These are phyloP conservation scores for Alternaria ventricosa DNA, from an alignment of 2,329 filamentous ascomycete genomes.

Conservation along the genomic window DNA sequence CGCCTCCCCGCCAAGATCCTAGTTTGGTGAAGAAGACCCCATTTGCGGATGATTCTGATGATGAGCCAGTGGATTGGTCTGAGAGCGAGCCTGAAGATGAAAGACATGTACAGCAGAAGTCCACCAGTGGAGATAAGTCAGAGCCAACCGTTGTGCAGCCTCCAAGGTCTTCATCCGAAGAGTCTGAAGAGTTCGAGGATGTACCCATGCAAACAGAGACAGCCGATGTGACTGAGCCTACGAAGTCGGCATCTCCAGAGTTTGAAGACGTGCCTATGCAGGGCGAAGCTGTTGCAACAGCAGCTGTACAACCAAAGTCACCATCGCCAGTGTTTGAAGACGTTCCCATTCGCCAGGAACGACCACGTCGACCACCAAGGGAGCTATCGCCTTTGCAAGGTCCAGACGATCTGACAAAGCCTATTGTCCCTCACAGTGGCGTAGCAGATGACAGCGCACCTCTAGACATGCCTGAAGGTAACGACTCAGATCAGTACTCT, in stretches of 20 bases:
- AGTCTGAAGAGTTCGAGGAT: constrained; percentile 61
- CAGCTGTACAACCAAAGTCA: constrained; percentile 44
- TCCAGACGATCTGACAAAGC: constrained; percentile 36
- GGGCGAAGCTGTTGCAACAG: constrained; percentile 14
- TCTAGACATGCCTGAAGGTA: constrained; percentile 29
- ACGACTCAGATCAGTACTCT: constrained; percentile 59
- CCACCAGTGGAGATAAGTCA: not conserved
- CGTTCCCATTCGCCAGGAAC: constrained; percentile 42
- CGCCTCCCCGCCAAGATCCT: constrained; percentile 29
- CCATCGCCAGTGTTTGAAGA: constrained; percentile 61
- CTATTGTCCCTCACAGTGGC: constrained; percentile 38
- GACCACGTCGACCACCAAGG: constrained; percentile 19
- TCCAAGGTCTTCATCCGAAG: constrained; percentile 53
- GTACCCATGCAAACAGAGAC: constrained; percentile 36
- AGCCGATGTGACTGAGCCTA: constrained; percentile 14
- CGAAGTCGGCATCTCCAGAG: constrained; percentile 55
- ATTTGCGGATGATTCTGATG: constrained; percentile 44
- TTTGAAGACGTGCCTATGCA: constrained; percentile 58
- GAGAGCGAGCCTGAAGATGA: constrained; percentile 56
- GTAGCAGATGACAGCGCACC: constrained; percentile 38
- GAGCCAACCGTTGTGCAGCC: constrained; percentile 37
- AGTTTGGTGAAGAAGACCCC: constrained; percentile 24
- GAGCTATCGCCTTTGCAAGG: constrained; percentile 39
- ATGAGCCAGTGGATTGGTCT: constrained; percentile 59
- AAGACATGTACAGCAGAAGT: constrained; percentile 2